Percentiles rank a stretch among this genome's conserved stretches.
These are phyloP conservation scores for Arthroderma sp. DNA, from an alignment of 2,329 filamentous ascomycete genomes.

Conservation along the genomic window DNA sequence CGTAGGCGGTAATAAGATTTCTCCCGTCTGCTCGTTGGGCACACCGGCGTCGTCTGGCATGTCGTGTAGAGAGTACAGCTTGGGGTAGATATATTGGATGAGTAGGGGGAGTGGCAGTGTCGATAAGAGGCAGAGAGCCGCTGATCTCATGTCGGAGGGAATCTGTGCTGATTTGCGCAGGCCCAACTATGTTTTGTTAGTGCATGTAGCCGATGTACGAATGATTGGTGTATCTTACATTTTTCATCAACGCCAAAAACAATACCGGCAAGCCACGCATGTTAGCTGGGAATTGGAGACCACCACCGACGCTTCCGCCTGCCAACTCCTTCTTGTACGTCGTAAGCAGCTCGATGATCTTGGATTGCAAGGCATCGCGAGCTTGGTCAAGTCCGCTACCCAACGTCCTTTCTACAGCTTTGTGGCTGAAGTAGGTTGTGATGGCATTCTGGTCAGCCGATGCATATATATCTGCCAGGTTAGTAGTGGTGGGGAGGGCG, in stretches of 20 bases:
- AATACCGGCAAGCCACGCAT: conserved; percentile 75
- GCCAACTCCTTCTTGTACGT: conserved; percentile 96
- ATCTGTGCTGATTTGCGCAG: conserved; percentile 88
- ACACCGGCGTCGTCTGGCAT: conserved; percentile 91
- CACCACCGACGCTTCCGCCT: conserved; percentile 86
- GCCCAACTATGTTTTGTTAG: conserved; percentile 42
- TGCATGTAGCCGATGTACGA: conserved; percentile 1
- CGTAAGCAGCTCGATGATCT: conserved; percentile 80
- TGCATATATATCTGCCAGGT: conserved; percentile 79
- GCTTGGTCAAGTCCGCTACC: conserved; percentile 80
- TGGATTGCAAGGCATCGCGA: conserved; percentile 77
- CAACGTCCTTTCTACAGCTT: conserved; percentile 82
- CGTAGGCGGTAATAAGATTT: conserved; percentile 74
- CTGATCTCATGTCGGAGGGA: conserved; percentile 82
- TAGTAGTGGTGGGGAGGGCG: conserved; percentile 82
- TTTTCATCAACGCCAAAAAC: conserved; percentile 91
- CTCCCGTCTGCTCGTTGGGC: conserved; percentile 71
- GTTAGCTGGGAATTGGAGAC: conserved; percentile 88
- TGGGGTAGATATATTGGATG: conserved; percentile 84
- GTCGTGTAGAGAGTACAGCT: conserved; percentile 77
- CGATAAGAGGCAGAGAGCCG: conserved; percentile 84
- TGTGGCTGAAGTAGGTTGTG: conserved; percentile 89
- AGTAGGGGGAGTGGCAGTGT: conserved; percentile 80
- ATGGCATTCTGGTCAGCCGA: conserved; percentile 91
- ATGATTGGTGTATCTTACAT: conserved; percentile 45